A percentile compares a stretch with the other conserved stretches of the same genome.
These are phyloP conservation scores for Leccinum broughii DNA, from an alignment of 768 basidiomycete species.

Conservation along the genomic window DNA sequence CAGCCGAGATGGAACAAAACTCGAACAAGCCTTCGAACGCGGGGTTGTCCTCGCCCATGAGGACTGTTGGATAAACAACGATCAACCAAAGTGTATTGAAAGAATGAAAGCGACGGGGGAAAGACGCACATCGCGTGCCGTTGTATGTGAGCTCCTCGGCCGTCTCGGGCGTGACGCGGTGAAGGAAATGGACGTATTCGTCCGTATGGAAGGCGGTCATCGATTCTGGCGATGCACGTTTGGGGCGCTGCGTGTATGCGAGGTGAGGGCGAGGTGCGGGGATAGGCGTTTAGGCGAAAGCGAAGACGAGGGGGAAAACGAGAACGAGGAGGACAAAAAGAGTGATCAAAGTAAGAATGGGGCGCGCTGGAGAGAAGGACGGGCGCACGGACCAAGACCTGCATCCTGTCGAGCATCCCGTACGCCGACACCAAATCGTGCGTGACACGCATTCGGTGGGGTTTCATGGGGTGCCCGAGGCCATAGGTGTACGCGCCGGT, in stretches of 20 bases:
- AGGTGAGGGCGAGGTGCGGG: neutral
- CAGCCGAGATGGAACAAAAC: constrained; percentile 95
- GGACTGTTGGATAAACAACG: constrained; percentile 31
- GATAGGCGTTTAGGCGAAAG: neutral
- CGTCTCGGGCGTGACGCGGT: constrained; percentile 88
- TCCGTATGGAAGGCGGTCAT: constrained; percentile 98
- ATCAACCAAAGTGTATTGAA: constrained; percentile 1
- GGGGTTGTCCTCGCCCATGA: constrained; percentile 92
- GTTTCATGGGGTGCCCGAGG: constrained; percentile 92
- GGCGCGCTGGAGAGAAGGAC: neutral
- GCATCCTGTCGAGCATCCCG: constrained; percentile 92
- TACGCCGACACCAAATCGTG: constrained; percentile 92
- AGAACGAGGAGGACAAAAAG: neutral
- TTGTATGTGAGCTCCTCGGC: constrained; percentile 81
- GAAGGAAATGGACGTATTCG: constrained; percentile 94
- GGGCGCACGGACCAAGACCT: constrained; percentile 63
- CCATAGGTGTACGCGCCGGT: constrained; percentile 81
- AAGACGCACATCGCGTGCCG: constrained; percentile 74
- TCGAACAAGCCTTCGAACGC: constrained; percentile 91
- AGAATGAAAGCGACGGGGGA: neutral
- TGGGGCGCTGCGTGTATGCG: constrained; percentile 56
- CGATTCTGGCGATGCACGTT: constrained; percentile 65
- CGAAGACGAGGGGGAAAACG: neutral
- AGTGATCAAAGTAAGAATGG: neutral
- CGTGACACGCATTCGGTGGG: constrained; percentile 90